phyloP scores from a whole-genome alignment of 2,329 filamentous ascomycete species.

The Dactylellina cionopaga region DNA sequence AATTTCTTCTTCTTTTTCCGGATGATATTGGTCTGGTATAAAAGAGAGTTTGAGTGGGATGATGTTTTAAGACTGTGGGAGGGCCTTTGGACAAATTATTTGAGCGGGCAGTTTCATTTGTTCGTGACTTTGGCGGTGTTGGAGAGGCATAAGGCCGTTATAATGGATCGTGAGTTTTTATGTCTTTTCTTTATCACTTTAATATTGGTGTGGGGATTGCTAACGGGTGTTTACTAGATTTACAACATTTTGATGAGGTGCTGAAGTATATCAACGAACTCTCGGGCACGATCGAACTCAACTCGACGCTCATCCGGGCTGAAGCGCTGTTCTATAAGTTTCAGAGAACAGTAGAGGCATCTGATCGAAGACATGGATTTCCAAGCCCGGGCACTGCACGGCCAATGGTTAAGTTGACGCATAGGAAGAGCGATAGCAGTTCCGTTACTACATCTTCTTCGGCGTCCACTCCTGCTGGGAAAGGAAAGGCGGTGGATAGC shows the following conservation, averaged over 20 bases:
- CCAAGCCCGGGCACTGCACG: constrained; percentile 40
- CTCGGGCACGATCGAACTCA: constrained; percentile 88
- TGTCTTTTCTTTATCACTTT: neutral
- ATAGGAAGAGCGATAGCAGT: constrained; percentile 24
- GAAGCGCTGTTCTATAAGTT: constrained; percentile 90
- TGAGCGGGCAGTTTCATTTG: constrained; percentile 89
- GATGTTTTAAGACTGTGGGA: constrained; percentile 93
- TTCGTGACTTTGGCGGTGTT: constrained; percentile 94
- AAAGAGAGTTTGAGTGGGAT: constrained; percentile 91
- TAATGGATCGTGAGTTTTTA: constrained; percentile 74
- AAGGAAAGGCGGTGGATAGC: constrained; percentile 29
- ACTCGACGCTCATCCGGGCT: constrained; percentile 84
- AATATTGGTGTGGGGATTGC: neutral
- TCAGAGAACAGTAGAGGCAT: constrained; percentile 84
- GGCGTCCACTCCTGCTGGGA: constrained; percentile 5
- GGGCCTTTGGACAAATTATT: constrained; percentile 89
- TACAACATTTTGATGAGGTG: constrained; percentile 95
- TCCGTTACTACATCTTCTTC: constrained; percentile 2
- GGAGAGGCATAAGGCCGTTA: constrained; percentile 94
- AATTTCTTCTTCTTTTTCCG: constrained; percentile 99
- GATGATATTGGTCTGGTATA: constrained; percentile 98
- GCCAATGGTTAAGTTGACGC: constrained; percentile 47
- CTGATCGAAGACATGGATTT: constrained; percentile 83
- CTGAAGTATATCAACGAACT: constrained; percentile 98
- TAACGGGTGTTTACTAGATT: constrained; percentile 62